A percentile compares a stretch with the other conserved stretches of the same genome.
phyloP scores from a whole-genome alignment of 345 rosid genomes.

The Abelmoschus esculentus region DNA sequence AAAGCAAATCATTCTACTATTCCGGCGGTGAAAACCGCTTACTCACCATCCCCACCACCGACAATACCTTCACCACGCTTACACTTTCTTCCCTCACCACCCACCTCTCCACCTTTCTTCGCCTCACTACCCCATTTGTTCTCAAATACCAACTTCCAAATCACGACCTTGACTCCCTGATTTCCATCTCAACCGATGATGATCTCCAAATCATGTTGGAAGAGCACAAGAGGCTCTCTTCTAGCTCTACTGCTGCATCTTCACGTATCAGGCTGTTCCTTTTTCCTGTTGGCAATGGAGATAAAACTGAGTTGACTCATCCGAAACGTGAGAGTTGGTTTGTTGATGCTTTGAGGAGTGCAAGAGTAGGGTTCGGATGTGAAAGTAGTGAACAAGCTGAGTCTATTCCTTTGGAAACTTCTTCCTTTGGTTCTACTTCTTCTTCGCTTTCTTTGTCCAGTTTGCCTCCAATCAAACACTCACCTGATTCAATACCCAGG shows the following conservation, averaged over 20 bases:
- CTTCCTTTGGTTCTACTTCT: constrained; percentile 69
- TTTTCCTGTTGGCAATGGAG: constrained; percentile 23
- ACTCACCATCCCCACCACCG: constrained; percentile 29
- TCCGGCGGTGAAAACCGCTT: constrained; percentile 58
- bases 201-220: constrained; percentile 66
- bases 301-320: constrained; percentile 30
- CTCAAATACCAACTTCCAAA: constrained; percentile 59
- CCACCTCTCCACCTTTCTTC: constrained; percentile 34
- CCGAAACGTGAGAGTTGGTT: constrained; percentile 82
- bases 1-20: constrained; percentile 48
- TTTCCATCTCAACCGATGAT: constrained; percentile 52
- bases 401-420: constrained; percentile 61
- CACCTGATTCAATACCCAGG: constrained; percentile 45
- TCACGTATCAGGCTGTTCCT: constrained; percentile 44
- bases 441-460: constrained; percentile 56
- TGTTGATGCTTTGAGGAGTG: constrained; percentile 60
- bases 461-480: constrained; percentile 45
- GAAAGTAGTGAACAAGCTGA: constrained; percentile 39
- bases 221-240: constrained; percentile 35
- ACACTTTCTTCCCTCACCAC: constrained; percentile 24
- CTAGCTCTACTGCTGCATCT: constrained; percentile 13
- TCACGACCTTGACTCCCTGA: constrained; percentile 54
- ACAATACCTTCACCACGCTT: constrained; percentile 8
- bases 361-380: constrained; percentile 27
- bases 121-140: constrained; percentile 28